Evolutionary conservation across 2,329 filamentous ascomycete genomes (phyloP).

Genomic region (Sporothrix luriei): DNA sequence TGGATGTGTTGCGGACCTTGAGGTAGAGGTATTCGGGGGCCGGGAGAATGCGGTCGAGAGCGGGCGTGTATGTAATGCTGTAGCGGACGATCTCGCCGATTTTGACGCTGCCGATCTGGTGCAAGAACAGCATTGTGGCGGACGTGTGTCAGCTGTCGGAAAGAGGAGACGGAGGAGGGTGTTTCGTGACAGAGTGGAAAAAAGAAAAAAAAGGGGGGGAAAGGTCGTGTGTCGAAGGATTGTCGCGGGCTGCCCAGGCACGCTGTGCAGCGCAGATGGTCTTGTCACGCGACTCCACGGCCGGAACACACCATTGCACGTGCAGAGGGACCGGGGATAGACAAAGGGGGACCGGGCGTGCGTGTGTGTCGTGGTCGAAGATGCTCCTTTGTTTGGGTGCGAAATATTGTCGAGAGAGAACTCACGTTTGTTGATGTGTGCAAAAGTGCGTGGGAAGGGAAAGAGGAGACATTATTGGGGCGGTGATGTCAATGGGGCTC

Average conservation of each 20-base stretch:
- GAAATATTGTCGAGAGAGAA: neutral
- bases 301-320: slow-evolving; percentile 29
- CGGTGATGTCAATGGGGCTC: slow-evolving; percentile 23
- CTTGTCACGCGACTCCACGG: slow-evolving; percentile 30
- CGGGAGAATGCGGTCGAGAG: slow-evolving; percentile 84
- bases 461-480: neutral
- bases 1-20: slow-evolving; percentile 87
- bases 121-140: slow-evolving; percentile 76
- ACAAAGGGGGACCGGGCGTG: neutral
- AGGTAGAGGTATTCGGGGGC: slow-evolving; percentile 79
- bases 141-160: neutral
- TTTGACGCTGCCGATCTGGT: slow-evolving; percentile 89
- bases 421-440: neutral
- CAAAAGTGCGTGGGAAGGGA: neutral
- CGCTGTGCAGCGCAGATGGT: slow-evolving; percentile 19
- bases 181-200: too few species aligned
- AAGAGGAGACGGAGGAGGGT: neutral
- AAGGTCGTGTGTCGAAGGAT: neutral
- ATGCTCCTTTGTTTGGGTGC: slow-evolving; percentile 2
- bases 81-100: slow-evolving; percentile 93
- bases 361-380: neutral
- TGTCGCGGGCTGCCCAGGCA: slow-evolving; percentile 13
- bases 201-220: neutral
- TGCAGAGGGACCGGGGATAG: slow-evolving; percentile 6
- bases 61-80: slow-evolving; percentile 89